Evolutionary conservation across 1,139 yeast species (phyloP).

Genomic region (Nakaseomyces bracarensis): DNA sequence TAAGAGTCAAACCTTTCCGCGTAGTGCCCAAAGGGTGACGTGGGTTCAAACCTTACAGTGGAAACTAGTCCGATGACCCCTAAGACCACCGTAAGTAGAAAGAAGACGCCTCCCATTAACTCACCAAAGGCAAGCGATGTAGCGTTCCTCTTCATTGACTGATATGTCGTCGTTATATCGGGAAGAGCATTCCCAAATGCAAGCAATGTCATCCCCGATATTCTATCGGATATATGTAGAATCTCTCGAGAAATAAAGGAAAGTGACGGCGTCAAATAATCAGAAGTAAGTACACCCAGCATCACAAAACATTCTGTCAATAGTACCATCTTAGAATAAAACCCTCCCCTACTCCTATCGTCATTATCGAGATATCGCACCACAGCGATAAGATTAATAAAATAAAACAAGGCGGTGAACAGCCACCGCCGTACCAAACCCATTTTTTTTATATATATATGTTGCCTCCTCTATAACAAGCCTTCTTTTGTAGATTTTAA

Average conservation of each 20-base stretch:
- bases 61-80: constrained; percentile 25
- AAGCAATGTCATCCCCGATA: constrained; percentile 79
- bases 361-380: constrained; percentile 4
- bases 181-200: constrained; percentile 94
- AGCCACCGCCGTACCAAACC: constrained; percentile 12
- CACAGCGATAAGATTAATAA: constrained; percentile 9
- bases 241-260: constrained; percentile 26
- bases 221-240: constrained; percentile 60
- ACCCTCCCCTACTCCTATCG: constrained; percentile 10
- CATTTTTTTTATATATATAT: constrained; percentile 3
- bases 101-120: constrained; percentile 58
- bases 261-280: constrained; percentile 28
- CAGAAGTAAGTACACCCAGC: constrained; percentile 28
- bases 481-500: too few relatives aligned
- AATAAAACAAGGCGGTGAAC: constrained; percentile 10
- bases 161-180: constrained; percentile 76
- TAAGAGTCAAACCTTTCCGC: background rate
- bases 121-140: constrained; percentile 82
- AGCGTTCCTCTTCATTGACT: constrained; percentile 62
- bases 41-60: constrained; percentile 14
- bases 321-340: constrained; percentile 15
- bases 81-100: constrained; percentile 26
- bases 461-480: too few relatives aligned
- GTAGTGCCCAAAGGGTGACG: constrained; percentile 5
- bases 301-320: constrained; percentile 22